Conservation (phyloP, 1,284 basidiomycete genomes). For the Abortiporus biennis region DNA sequence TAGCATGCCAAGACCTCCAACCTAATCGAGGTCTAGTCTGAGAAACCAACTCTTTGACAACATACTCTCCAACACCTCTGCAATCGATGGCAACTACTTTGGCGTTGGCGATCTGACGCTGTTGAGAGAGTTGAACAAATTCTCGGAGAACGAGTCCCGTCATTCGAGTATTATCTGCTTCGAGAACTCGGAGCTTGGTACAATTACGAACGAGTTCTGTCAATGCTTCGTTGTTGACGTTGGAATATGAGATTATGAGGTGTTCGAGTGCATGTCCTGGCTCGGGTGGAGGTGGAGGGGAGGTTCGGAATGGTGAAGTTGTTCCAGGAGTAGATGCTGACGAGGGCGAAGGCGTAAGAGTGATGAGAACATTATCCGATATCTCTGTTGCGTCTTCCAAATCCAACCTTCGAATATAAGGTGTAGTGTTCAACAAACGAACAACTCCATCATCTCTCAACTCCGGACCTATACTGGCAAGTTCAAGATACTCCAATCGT, state of each 20-base stretch:
- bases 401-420: slow-evolving; percentile 71
- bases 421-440: slow-evolving; percentile 66
- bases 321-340: background rate
- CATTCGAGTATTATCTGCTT: slow-evolving; percentile 76
- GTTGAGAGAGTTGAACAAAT: slow-evolving; percentile 53
- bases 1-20: slow-evolving; percentile 64
- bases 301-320: background rate
- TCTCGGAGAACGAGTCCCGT: slow-evolving; percentile 56
- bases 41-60: slow-evolving; percentile 51
- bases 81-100: slow-evolving; percentile 73
- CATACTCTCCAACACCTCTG: slow-evolving; percentile 54
- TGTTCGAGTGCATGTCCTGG: slow-evolving; percentile 69
- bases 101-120: slow-evolving; percentile 44
- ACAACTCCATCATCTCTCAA: slow-evolving; percentile 68
- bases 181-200: slow-evolving; percentile 55
- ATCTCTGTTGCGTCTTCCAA: slow-evolving; percentile 79
- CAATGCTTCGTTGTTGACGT: slow-evolving; percentile 61
- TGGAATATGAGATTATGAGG: slow-evolving; percentile 68
- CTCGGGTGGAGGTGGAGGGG: slow-evolving; percentile 10
- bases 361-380: slow-evolving; percentile 63
- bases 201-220: slow-evolving; percentile 61
- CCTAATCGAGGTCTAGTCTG: slow-evolving; percentile 65
- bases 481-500: slow-evolving; percentile 72
- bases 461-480: slow-evolving; percentile 70
- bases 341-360: slow-evolving; percentile 48